These are phyloP conservation scores for Starmerella stellata DNA, from an alignment of 805 yeast species.

Conservation along the genomic window DNA sequence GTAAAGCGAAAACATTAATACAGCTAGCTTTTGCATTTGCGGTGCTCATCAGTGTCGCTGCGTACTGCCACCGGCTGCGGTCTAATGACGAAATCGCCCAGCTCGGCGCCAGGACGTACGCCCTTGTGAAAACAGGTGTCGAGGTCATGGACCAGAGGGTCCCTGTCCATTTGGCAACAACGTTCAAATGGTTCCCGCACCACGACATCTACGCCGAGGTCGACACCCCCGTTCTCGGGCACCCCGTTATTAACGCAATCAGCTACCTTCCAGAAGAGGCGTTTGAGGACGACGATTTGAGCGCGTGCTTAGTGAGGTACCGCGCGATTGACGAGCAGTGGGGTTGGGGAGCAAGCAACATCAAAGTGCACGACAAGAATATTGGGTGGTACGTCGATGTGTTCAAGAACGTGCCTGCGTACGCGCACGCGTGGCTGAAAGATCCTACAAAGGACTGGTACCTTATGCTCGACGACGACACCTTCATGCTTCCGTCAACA, in stretches of 20 bases:
- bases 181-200: constrained; percentile 21
- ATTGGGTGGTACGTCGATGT: constrained; percentile 25
- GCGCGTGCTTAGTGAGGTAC: neutral
- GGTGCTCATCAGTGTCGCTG: neutral
- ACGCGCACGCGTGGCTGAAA: constrained; percentile 21
- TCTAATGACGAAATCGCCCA: constrained; percentile 17
- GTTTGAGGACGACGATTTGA: constrained; percentile 12
- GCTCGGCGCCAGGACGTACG: constrained; percentile 19
- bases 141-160: constrained; percentile 23
- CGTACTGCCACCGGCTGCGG: neutral
- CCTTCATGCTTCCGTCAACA: constrained; percentile 20
- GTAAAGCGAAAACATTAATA: neutral
- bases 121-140: constrained; percentile 25
- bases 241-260: constrained; percentile 16
- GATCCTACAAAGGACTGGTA: constrained; percentile 24
- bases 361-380: constrained; percentile 6
- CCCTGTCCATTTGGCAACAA: constrained; percentile 24
- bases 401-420: constrained; percentile 25
- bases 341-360: constrained; percentile 12
- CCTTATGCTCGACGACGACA: constrained; percentile 24
- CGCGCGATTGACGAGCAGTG: constrained; percentile 11
- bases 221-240: constrained; percentile 20
- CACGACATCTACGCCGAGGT: constrained; percentile 24
- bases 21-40: neutral
- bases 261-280: constrained; percentile 18